Evolutionary conservation across 352 stramenopile genomes (phyloP), one percentile per base, ranked within the genome.

Genomic region (Phytopythium ostracodes): DNA sequence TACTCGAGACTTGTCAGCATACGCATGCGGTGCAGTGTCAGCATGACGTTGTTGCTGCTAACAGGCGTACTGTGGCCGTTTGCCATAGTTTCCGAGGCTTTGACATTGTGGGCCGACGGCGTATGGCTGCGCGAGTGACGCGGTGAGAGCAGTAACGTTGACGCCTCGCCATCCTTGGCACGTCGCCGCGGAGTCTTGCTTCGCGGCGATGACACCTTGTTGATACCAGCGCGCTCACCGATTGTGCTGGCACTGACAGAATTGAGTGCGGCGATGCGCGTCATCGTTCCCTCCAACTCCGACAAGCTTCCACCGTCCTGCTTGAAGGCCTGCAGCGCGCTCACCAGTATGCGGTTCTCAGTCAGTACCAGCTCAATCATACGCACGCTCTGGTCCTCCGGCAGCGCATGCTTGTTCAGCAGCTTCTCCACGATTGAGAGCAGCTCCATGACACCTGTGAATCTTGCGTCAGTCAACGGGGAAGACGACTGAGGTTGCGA

Each of bases 1-100:
- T 78, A 40, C 62, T 92, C 80, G 15, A 88, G 63, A 3, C 63
- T 79, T 24, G 82, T 92, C 38, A 92, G 58, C 80, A 90, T 84
- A 17, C 76, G 68, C 62, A 87, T 79, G 24, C 73, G 64, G 49
- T 85, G 70, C 27, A 92, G 49, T 20, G 22, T 62, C 40, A 53
- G 50, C 55, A 50, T 62, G 36, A 42, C 43, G 64, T 18, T 50
- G 50, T 46, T 46, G 57, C 38, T 56, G 66, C 55, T 67, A 4
- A 27, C 51, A 8, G 58, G 33, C 20, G 49, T 60, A 35, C 20
- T 46, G 10, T 36, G 38, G 36, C 53, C 31, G 35, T 58, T 71
- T 2, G 7, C 49, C 38, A 50, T 11, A 18, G 10, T 31, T 25
- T 33, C n/a, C 12, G 49, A 42, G 2, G 14, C 33, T n/a, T 33